These are phyloP conservation scores for Limnanthes douglasii DNA, from an alignment of 345 rosid genomes.

Conservation along the genomic window DNA sequence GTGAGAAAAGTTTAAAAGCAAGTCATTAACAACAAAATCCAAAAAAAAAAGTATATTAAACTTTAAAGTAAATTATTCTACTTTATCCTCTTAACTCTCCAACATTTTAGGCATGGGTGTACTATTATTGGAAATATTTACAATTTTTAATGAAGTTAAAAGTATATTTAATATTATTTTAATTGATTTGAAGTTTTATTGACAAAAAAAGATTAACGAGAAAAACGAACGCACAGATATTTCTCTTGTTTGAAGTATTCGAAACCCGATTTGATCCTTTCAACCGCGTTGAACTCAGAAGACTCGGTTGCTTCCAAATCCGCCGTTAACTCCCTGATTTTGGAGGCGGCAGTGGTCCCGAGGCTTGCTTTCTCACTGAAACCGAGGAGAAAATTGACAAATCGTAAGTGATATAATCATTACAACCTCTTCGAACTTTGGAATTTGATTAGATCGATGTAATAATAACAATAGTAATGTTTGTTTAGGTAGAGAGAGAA, in stretches of 20 bases:
- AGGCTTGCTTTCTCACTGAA: slow-evolving; percentile 53
- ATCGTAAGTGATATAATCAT: slow-evolving; percentile 8
- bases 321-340: slow-evolving; percentile 55
- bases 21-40: slow-evolving; percentile 6
- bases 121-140: too few species aligned
- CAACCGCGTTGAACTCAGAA: slow-evolving; percentile 29
- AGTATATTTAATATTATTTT: too few species aligned
- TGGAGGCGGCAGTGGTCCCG: slow-evolving; percentile 52
- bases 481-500: slow-evolving; percentile 5
- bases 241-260: slow-evolving; percentile 56
- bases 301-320: slow-evolving; percentile 44
- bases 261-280: slow-evolving; percentile 62
- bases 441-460: slow-evolving; percentile 1
- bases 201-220: neutral
- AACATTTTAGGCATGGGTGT: too few species aligned
- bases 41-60: neutral
- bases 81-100: too few species aligned
- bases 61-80: neutral
- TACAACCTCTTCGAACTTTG: too few species aligned
- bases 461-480: too few species aligned
- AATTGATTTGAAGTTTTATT: too few species aligned
- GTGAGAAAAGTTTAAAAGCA: slow-evolving; percentile 6
- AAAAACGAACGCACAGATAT: slow-evolving; percentile 36
- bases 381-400: slow-evolving; percentile 3
- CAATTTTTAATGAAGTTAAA: too few species aligned